Percentiles rank a stretch among this genome's conserved stretches.
Evolutionary conservation across 495 filamentous ascomycete species (phyloP).

Genomic region (Daldinia childiae): DNA sequence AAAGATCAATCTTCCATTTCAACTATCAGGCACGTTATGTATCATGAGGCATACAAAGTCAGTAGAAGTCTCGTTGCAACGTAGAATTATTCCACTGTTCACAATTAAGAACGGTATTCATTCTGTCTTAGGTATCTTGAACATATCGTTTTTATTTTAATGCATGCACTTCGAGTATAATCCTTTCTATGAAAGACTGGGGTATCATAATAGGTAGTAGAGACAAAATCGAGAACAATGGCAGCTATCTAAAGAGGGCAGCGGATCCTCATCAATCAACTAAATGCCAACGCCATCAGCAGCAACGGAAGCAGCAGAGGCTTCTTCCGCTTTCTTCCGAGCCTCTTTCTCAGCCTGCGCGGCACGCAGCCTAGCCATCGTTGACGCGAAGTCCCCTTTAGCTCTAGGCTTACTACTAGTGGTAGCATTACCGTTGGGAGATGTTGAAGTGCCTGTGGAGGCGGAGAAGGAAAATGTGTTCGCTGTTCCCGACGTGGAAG

Average conservation of each 20-base stretch:
- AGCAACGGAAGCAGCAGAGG: neutral
- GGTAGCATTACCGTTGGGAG: conserved; percentile 3
- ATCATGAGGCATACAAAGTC: neutral
- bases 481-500: conserved; percentile 3
- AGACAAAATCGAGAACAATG: neutral
- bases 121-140: neutral
- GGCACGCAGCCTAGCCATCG: conserved; percentile 52
- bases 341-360: conserved; percentile 53
- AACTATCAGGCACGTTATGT: neutral
- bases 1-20: neutral
- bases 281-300: neutral
- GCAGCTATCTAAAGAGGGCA: neutral
- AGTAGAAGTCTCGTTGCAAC: neutral
- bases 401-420: conserved; percentile 8
- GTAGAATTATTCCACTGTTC: neutral
- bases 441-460: neutral
- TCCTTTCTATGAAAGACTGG: neutral
- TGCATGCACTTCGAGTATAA: neutral
- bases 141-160: neutral
- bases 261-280: neutral
- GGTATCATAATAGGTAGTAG: conserved; percentile 29
- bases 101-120: neutral
- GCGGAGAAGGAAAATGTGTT: conserved; percentile 20
- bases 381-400: conserved; percentile 46
- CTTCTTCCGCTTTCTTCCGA: conserved; percentile 35